Evolutionary conservation across 495 filamentous ascomycete genomes (phyloP).

Genomic region (Neurospora tetraspora): DNA sequence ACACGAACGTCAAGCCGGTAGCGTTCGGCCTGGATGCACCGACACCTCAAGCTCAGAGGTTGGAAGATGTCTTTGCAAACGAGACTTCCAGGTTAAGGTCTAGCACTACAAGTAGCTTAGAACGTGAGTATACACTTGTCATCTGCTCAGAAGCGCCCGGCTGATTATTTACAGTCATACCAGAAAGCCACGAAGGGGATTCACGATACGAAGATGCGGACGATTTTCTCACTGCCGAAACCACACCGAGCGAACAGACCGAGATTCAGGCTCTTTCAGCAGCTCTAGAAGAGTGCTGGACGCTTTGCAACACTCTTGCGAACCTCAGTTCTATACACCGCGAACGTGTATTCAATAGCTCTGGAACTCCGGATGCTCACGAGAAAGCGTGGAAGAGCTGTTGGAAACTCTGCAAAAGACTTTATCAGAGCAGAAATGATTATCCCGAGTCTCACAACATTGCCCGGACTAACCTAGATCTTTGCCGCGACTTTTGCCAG

Average conservation of each 20-base stretch:
- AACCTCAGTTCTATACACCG: constrained; percentile 77
- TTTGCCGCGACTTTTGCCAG: constrained; percentile 88
- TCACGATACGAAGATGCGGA: constrained; percentile 32
- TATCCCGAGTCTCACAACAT: constrained; percentile 59
- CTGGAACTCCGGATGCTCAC: constrained; percentile 60
- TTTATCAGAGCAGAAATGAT: constrained; percentile 73
- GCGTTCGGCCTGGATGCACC: constrained; percentile 55
- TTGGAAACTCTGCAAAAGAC: constrained; percentile 79
- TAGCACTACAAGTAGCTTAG: constrained; percentile 53
- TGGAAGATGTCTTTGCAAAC: constrained; percentile 47
- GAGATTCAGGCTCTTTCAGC: constrained; percentile 65
- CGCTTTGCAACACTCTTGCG: constrained; percentile 82
- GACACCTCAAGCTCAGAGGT: constrained; percentile 75
- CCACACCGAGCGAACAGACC: constrained; percentile 37
- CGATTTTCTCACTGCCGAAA: constrained; percentile 26
- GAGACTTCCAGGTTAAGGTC: constrained; percentile 35
- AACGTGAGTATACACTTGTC: constrained; percentile 44
- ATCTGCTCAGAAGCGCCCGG: not conserved
- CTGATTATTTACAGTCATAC: constrained; percentile 32
- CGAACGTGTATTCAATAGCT: constrained; percentile 60
- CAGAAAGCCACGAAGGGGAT: constrained; percentile 34
- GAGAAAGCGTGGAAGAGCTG: constrained; percentile 86
- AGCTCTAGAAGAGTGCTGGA: constrained; percentile 87
- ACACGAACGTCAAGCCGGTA: constrained; percentile 57
- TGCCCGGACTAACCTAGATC: constrained; percentile 58